Percentiles rank a stretch among this genome's conserved stretches.
phyloP scores from a whole-genome alignment of 1,284 basidiomycete species.

The Apiotrichum siamense region DNA sequence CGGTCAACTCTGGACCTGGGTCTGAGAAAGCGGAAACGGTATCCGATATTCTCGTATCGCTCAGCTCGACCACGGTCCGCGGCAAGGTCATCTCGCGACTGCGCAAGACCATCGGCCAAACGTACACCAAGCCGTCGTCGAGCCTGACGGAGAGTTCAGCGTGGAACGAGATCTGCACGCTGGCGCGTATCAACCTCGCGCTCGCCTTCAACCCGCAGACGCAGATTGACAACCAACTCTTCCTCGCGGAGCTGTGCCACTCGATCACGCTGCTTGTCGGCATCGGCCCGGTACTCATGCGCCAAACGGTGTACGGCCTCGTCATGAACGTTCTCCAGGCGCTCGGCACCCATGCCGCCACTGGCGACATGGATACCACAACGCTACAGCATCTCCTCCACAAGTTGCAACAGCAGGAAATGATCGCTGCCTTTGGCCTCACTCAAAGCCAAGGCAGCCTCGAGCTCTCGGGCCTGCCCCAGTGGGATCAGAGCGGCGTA shows the following conservation, averaged over 20 bases:
- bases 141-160: slow-evolving; percentile 64
- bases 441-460: slow-evolving; percentile 22
- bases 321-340: slow-evolving; percentile 74
- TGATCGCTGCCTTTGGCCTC: slow-evolving; percentile 69
- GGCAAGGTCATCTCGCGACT: slow-evolving; percentile 70
- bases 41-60: slow-evolving; percentile 63
- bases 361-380: slow-evolving; percentile 34
- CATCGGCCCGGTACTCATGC: slow-evolving; percentile 64
- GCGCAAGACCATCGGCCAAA: slow-evolving; percentile 71
- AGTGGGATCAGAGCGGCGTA: slow-evolving; percentile 54
- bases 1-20: slow-evolving; percentile 71
- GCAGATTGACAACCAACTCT: slow-evolving; percentile 63
- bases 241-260: slow-evolving; percentile 74
- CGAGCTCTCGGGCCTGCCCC: slow-evolving; percentile 17
- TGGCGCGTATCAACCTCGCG: slow-evolving; percentile 65
- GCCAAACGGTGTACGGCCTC: slow-evolving; percentile 73
- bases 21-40: slow-evolving; percentile 68
- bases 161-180: slow-evolving; percentile 76
- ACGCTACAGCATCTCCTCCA: slow-evolving; percentile 53
- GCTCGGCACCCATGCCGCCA: slow-evolving; percentile 42
- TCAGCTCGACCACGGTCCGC: slow-evolving; percentile 69
- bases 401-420: slow-evolving; percentile 56
- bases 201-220: slow-evolving; percentile 64
- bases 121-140: slow-evolving; percentile 58
- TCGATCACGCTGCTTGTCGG: slow-evolving; percentile 67